phyloP scores from a whole-genome alignment of 345 rosid species.

The Salix arbutifolia region DNA sequence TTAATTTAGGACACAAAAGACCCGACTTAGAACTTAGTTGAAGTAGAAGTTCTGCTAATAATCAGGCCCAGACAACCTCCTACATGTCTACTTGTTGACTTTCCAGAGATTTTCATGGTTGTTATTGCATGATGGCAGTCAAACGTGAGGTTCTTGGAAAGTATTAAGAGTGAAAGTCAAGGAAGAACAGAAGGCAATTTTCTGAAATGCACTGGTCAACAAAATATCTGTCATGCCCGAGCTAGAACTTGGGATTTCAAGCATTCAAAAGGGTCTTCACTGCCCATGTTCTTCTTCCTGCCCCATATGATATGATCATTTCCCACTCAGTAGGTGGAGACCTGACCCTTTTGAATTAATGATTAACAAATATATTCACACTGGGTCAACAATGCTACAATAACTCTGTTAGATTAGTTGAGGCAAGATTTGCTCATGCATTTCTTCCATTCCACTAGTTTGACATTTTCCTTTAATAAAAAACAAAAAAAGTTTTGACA shows the following conservation, averaged over 20 bases:
- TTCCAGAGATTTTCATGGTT: background rate
- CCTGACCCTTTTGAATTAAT: background rate
- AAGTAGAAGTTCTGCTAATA: background rate
- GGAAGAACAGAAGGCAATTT: background rate
- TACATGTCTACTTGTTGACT: background rate
- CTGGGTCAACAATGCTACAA: background rate
- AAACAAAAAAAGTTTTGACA: background rate
- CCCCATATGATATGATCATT: background rate
- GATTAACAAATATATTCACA: too few relatives aligned
- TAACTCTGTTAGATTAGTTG: background rate
- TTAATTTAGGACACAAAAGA: background rate
- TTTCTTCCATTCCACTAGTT: background rate
- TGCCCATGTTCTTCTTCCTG: background rate
- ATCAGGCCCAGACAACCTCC: background rate
- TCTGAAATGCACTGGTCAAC: background rate
- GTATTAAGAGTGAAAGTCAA: background rate
- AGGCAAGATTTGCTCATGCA: background rate
- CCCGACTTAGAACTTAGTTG: background rate
- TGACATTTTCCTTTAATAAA: background rate
- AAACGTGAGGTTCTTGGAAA: too few relatives aligned
- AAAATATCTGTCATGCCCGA: background rate
- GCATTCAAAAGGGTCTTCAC: background rate
- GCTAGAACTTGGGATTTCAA: background rate
- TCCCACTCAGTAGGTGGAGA: background rate
- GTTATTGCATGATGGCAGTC: background rate